Evolutionary conservation across 768 basidiomycete species (phyloP), one percentile per base, ranked within the genome.

Genomic region (Kwoniella dendrophila): DNA sequence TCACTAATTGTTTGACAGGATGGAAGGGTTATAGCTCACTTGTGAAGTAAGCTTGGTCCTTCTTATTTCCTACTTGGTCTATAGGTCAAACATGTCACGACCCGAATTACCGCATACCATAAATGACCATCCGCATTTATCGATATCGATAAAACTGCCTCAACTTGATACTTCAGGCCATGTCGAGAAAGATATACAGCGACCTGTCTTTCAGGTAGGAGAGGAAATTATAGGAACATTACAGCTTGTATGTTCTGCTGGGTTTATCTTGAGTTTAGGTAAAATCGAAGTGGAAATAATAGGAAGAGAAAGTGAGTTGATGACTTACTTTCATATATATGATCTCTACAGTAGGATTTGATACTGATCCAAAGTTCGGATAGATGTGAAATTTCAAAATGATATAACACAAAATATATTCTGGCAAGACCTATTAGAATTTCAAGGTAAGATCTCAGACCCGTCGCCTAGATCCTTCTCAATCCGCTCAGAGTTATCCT

Each of bases 61-160:
- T 7, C 6, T 22, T 44, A 22, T n/a, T n/a, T n/a, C n/a, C 14
- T 11, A n/a, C 11, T 24, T 10, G 12, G 43, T 20, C 20, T 22
- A 44, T 44, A 11, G 11, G n/a, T 18, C 11, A 20, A 44, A 11
- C 4, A 44, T 44, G 43, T 44, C 43, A 18, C 43, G 43, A 44
- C 43, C 43, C 10, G 43, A 44, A 24, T 20, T 44, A 44, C 43
- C 43, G 20, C 43, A 44, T 22, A 44, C 43, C 43, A 44, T 44
- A n/a, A 44, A n/a, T 10, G n/a, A 5, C 11, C 43, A 44, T 22
- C 43, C 43, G 6, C 24, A n/a, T 22, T 10, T 44, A 11, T 44
- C 43, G 10, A 44, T 44, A 18, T 44, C 6, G 10, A n/a, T n/a
- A n/a, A n/a, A n/a, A n/a, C n/a, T n/a, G n/a, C n/a, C 7, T 44